Conservation (phyloP, 2,329 filamentous ascomycete genomes). For the Trichoderma guizhouense region DNA sequence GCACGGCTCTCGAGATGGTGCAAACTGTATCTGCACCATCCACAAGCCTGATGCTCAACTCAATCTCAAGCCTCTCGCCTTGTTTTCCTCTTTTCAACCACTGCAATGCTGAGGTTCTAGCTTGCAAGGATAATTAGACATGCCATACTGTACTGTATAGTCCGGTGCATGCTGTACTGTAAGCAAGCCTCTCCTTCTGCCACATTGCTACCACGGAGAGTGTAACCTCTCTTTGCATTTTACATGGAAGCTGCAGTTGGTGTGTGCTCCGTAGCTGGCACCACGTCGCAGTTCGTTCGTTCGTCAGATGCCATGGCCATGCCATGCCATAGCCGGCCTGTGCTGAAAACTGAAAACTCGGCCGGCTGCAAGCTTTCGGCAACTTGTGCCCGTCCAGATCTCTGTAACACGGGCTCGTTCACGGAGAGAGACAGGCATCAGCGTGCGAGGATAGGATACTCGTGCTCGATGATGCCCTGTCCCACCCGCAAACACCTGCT, state of each 20-base stretch:
- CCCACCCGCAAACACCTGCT: neutral
- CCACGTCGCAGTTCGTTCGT: neutral
- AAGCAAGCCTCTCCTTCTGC: neutral
- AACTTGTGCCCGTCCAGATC: neutral
- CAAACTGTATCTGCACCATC: neutral
- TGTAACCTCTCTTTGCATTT: neutral
- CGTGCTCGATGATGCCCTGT: neutral
- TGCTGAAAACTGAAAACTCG: neutral
- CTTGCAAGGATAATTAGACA: neutral
- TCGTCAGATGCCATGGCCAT: neutral
- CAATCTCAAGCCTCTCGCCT: neutral
- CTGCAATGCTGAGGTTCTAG: no score
- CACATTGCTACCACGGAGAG: neutral
- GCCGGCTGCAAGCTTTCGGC: constrained; percentile 1
- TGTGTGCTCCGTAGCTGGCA: neutral
- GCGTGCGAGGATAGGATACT: neutral
- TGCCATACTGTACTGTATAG: neutral
- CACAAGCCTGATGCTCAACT: neutral
- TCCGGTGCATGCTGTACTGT: neutral
- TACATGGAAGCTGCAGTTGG: neutral
- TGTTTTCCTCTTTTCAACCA: neutral
- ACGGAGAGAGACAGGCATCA: neutral
- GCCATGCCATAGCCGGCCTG: neutral
- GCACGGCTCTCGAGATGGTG: neutral
- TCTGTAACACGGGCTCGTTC: neutral